Percentiles rank a stretch among this genome's conserved stretches.
These are phyloP conservation scores for Metschnikowia hibisci DNA, from an alignment of 805 yeast genomes.

Conservation along the genomic window DNA sequence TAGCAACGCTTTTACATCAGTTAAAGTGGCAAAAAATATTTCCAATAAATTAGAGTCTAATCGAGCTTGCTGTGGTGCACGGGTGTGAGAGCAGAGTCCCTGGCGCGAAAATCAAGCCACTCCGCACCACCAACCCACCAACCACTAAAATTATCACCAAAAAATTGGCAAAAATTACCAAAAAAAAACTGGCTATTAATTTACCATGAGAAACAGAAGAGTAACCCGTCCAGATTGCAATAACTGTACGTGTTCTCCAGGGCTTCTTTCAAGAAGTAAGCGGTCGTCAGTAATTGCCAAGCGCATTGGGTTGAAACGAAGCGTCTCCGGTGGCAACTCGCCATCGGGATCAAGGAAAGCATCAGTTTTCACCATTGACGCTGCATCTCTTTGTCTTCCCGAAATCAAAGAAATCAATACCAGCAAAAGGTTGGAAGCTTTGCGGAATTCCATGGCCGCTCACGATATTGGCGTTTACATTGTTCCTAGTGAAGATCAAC, in stretches of 20 bases:
- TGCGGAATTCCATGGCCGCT: slow-evolving; percentile 63
- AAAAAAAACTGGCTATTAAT: not conserved
- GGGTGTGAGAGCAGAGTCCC: not conserved
- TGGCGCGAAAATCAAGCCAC: slow-evolving; percentile 1
- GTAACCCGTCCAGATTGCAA: slow-evolving; percentile 49
- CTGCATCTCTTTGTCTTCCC: slow-evolving; percentile 39
- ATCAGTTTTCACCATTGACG: slow-evolving; percentile 44
- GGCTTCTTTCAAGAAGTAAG: slow-evolving; percentile 65
- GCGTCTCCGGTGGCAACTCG: slow-evolving; percentile 13
- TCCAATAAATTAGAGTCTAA: not conserved
- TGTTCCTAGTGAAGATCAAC: slow-evolving; percentile 88
- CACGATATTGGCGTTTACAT: slow-evolving; percentile 67
- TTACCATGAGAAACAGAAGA: slow-evolving; percentile 17
- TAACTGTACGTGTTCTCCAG: slow-evolving; percentile 84
- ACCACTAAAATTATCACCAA: too few relatives aligned
- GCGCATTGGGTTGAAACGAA: slow-evolving; percentile 24
- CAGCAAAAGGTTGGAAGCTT: slow-evolving; percentile 45
- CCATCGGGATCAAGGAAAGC: slow-evolving; percentile 35
- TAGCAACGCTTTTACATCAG: too few relatives aligned
- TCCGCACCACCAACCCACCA: not conserved
- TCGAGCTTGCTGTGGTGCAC: not conserved
- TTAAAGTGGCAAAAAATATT: too few relatives aligned
- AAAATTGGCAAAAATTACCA: too few relatives aligned
- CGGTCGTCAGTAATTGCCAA: slow-evolving; percentile 53
- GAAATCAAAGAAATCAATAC: slow-evolving; percentile 49